Base-by-base conservation (phyloP, 2,329 filamentous ascomycete genomes). In the Phialophora macrospora region DNA sequence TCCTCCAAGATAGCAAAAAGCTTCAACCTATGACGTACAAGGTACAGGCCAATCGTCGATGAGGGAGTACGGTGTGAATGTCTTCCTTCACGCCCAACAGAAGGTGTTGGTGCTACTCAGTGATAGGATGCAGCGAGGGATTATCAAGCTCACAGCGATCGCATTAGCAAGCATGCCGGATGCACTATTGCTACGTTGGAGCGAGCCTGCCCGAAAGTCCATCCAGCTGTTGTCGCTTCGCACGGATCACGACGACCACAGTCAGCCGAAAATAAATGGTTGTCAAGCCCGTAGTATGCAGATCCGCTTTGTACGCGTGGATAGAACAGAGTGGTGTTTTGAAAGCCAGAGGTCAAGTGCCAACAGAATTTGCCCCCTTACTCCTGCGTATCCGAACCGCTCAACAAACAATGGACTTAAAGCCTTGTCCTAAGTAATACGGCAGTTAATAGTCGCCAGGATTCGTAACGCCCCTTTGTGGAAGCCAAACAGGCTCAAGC, bases 151-250 rank as follows among this genome's bases (percentile, higher is more conserved):
- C 46, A 30, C 46, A 44, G 12, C 56, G 48, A n/a, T 20, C 51
- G 55, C 55, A 28, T 58, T 58, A 28, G 55, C 55, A 28, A 54
- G 26, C 51, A 54, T 48, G 56, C 32, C 24, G 17, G 20, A 24
- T 51, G 28, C 41, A 51, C 14, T 26, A 34, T 38, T 55, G 52
- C n/a, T 14, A 55, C n/a, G 52, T 20, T n/a, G 30, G 9, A 26
- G 28, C 28, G 24, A 12, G n/a, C 20, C 14, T 38, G 22, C 26
- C 52, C 14, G 11, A 14, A 38, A 20, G n/a, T 9, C 14, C 11
- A 41, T 14, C 14, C 20, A 28, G 11, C 12, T 58, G 32, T 34
- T 28, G 48, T 28, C 22, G 8, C 26, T 52, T 24, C 48, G 20
- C 26, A 17, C 9, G 26, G 22, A 12, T 52, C 48, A 26, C 48